A percentile compares a stretch with the other conserved stretches of the same genome.
Conservation (phyloP, 2,329 filamentous ascomycete genomes). For the Cercospora nicotianae region DNA sequence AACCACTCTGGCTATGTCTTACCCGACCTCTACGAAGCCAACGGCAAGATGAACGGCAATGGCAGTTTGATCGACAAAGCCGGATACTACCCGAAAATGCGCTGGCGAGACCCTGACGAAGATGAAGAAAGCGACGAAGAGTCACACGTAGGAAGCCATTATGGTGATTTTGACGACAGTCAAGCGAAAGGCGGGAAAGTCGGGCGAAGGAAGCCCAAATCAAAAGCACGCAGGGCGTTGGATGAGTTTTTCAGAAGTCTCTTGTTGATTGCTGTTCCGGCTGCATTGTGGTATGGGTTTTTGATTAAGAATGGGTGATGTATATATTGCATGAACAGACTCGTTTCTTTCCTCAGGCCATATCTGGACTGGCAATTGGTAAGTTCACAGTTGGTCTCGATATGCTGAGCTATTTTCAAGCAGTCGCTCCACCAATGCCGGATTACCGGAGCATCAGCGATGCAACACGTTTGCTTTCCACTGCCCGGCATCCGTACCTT, state of each 20-base stretch:
- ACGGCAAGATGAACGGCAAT: conserved; percentile 30
- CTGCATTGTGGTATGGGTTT: conserved; percentile 24
- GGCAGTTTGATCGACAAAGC: conserved; percentile 43
- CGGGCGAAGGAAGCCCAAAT: conserved; percentile 20
- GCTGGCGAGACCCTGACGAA: conserved; percentile 36
- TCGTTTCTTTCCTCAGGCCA: neutral
- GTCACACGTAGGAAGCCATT: conserved; percentile 15
- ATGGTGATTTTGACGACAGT: conserved; percentile 24
- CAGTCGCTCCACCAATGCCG: neutral
- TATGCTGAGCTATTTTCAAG: neutral
- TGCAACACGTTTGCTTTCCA: neutral
- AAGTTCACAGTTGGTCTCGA: neutral
- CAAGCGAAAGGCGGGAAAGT: conserved; percentile 25
- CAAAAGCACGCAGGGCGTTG: conserved; percentile 23
- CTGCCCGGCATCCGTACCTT: too few relatives aligned
- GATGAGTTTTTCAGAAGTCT: conserved; percentile 24
- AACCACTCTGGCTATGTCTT: conserved; percentile 14
- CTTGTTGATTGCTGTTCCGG: conserved; percentile 23
- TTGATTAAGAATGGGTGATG: conserved; percentile 24
- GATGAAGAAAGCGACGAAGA: conserved; percentile 37
- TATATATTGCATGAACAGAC: neutral
- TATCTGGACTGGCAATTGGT: neutral
- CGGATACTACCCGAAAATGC: conserved; percentile 41
- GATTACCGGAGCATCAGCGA: neutral
- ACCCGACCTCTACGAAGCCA: conserved; percentile 23